Percentiles rank a stretch among this genome's conserved stretches.
phyloP scores from a whole-genome alignment of 306 rosid species.

The Prunus mume region DNA sequence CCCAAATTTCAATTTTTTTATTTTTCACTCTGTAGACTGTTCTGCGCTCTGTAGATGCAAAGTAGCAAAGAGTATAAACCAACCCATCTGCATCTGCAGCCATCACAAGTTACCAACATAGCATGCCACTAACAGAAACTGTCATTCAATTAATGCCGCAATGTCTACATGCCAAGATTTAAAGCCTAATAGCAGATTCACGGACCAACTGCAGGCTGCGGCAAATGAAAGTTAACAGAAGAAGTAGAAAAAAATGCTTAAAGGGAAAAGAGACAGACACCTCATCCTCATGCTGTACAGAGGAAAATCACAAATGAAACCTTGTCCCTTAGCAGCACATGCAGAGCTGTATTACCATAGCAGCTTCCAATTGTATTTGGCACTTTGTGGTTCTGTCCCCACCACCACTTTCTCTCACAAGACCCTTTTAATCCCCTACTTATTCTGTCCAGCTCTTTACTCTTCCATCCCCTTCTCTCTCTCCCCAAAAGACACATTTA shows the following conservation, averaged over 20 bases:
- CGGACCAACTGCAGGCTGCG: conserved; percentile 13
- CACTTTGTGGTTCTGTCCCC: conserved; percentile 20
- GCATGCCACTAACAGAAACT: not conserved
- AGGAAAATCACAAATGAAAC: conserved; percentile 9
- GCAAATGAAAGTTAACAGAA: not conserved
- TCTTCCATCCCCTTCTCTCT: not conserved
- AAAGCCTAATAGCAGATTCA: conserved; percentile 14
- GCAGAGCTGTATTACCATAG: conserved; percentile 25
- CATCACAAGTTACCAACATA: not conserved
- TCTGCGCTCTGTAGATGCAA: too few species aligned
- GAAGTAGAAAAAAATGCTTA: not conserved
- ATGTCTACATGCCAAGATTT: not conserved
- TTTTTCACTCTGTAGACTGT: too few species aligned
- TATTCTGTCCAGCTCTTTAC: not conserved
- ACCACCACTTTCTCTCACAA: conserved; percentile 23
- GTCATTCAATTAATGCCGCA: not conserved
- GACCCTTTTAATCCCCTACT: conserved; percentile 17
- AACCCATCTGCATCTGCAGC: not conserved
- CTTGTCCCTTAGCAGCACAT: conserved; percentile 27
- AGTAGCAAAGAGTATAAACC: not conserved
- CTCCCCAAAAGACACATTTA: not conserved
- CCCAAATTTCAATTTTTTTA: too few species aligned
- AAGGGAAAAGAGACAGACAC: conserved; percentile 11
- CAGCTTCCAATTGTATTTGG: conserved; percentile 20
- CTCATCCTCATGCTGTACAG: conserved; percentile 18